phyloP scores from a whole-genome alignment of 163 green algal genomes.

The Chlamydomonas reinhardtii region DNA sequence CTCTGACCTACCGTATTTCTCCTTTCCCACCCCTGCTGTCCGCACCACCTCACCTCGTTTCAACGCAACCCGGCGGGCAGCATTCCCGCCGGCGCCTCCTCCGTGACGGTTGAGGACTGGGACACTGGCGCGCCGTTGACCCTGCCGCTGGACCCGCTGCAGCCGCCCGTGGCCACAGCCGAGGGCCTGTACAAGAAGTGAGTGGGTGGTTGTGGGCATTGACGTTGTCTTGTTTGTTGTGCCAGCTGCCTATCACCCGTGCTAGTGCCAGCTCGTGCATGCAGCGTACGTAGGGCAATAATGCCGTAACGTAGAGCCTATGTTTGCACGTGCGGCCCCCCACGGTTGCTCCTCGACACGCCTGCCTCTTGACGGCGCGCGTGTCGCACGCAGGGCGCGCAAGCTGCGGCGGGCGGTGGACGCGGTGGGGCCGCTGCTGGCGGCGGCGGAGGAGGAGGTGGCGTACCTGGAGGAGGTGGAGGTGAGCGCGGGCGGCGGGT shows the following conservation, averaged over 20 bases:
- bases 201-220: background rate
- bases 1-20: background rate
- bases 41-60: no score
- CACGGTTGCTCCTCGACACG: no score
- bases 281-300: no score
- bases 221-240: no score
- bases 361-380: no score
- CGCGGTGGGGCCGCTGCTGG: conserved; percentile 79
- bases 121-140: conserved; percentile 70
- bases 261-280: no score
- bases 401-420: conserved; percentile 76
- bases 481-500: conserved; percentile 45
- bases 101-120: conserved; percentile 84
- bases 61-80: conserved; percentile 48
- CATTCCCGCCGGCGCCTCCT: conserved; percentile 46
- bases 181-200: conserved; percentile 59
- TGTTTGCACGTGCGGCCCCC: no score
- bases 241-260: no score
- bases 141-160: conserved; percentile 72
- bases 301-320: no score
- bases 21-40: no score
- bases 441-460: conserved; percentile 66
- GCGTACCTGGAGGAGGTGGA: conserved; percentile 75
- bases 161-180: conserved; percentile 54
- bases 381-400: conserved; percentile 64